These are phyloP conservation scores for Kwoniella heveanensis DNA, from an alignment of 768 basidiomycete species.

Conservation along the genomic window DNA sequence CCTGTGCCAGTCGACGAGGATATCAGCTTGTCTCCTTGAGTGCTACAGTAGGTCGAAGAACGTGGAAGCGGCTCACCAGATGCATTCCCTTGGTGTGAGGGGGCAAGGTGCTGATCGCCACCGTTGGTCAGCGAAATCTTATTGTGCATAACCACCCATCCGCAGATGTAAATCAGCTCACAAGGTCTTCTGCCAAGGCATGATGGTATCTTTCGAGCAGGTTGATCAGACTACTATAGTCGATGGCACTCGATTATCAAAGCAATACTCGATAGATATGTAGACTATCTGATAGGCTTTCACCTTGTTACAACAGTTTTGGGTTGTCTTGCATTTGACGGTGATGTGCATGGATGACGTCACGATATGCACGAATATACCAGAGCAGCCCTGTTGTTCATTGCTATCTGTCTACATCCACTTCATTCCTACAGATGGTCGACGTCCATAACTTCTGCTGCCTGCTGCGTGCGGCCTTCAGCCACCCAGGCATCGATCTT, in stretches of 20 bases:
- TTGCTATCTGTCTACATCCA: background rate
- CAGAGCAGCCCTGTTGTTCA: background rate
- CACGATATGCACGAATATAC: constrained; percentile 11
- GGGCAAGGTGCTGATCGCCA: constrained; percentile 41
- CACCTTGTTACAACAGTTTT: too few relatives aligned
- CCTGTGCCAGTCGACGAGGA: background rate
- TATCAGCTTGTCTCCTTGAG: background rate
- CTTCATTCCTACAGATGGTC: constrained; percentile 31
- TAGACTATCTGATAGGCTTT: too few relatives aligned
- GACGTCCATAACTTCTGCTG: constrained; percentile 49
- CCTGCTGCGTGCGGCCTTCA: constrained; percentile 59
- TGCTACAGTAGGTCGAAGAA: background rate
- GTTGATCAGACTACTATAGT: background rate
- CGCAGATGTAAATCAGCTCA: constrained; percentile 26
- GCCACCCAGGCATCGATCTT: constrained; percentile 72
- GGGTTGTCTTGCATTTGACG: background rate
- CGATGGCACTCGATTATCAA: background rate
- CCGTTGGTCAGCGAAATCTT: background rate
- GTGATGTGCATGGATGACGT: constrained; percentile 21
- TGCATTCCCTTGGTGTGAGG: constrained; percentile 63
- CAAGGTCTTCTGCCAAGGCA: constrained; percentile 92
- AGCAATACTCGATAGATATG: too few relatives aligned
- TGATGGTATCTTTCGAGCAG: constrained; percentile 54
- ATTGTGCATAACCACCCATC: background rate
- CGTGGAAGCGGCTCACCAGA: constrained; percentile 57